Conservation (phyloP, 192 early-diverging fungal species). For the Coemansia sp. region DNA sequence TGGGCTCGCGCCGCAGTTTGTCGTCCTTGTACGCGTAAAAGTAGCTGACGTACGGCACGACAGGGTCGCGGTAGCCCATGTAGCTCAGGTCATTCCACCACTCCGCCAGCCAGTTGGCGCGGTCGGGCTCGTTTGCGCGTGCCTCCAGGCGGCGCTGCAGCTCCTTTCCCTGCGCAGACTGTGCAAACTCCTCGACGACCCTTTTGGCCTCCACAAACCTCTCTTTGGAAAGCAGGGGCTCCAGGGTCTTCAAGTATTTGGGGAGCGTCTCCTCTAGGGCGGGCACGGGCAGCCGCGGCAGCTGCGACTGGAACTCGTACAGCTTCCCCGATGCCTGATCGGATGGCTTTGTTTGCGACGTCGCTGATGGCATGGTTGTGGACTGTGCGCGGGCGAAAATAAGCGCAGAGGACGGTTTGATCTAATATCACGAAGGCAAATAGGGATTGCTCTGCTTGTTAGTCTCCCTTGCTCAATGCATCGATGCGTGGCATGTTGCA, state of each 20-base stretch:
- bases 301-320: constrained; percentile 70
- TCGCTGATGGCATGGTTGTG: constrained; percentile 35
- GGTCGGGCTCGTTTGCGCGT: constrained; percentile 70
- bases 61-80: constrained; percentile 92
- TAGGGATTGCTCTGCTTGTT: no score
- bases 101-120: constrained; percentile 90
- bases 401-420: constrained; percentile 14
- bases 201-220: constrained; percentile 72
- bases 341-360: constrained; percentile 24
- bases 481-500: no score
- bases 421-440: background rate
- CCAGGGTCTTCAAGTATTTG: constrained; percentile 80
- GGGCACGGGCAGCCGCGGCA: constrained; percentile 92
- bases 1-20: constrained; percentile 72
- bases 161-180: constrained; percentile 80
- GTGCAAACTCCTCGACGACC: constrained; percentile 76
- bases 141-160: constrained; percentile 85
- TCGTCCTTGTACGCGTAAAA: constrained; percentile 96
- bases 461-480: no score
- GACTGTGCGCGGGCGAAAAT: constrained; percentile 17
- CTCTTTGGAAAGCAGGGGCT: constrained; percentile 69
- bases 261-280: constrained; percentile 77
- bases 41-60: constrained; percentile 96
- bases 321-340: constrained; percentile 60
- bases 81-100: constrained; percentile 99